Percentiles rank a stretch among this genome's conserved stretches.
Conservation (phyloP, 2,329 filamentous ascomycete genomes). For the Penicillium hesseltinei region DNA sequence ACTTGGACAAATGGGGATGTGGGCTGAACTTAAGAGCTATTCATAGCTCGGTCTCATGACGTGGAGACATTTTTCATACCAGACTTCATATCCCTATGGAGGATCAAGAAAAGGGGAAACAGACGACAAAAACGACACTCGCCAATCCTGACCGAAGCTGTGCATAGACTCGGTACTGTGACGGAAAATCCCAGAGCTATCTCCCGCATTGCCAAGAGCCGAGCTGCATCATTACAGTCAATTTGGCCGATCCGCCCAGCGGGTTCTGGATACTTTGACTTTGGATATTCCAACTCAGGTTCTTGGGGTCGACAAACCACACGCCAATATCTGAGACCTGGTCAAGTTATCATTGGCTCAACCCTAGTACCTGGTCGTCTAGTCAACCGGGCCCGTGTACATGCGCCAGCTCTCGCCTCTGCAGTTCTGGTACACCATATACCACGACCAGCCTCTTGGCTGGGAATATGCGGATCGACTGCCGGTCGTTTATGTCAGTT, state of each 20-base stretch:
- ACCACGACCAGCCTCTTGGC: constrained; percentile 7
- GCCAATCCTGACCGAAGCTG: background rate
- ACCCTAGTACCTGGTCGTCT: constrained; percentile 12
- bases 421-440: constrained; percentile 7
- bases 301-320: constrained; percentile 1
- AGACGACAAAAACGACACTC: background rate
- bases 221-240: constrained; percentile 13
- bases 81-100: background rate
- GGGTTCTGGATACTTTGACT: constrained; percentile 11
- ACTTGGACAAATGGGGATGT: constrained; percentile 1
- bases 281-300: constrained; percentile 9
- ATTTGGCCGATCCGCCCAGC: constrained; percentile 12
- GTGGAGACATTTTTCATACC: background rate
- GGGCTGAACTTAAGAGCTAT: background rate
- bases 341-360: constrained; percentile 10
- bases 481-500: constrained; percentile 5
- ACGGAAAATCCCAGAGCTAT: constrained; percentile 11
- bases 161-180: background rate
- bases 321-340: constrained; percentile 5
- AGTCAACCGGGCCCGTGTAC: constrained; percentile 14
- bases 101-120: background rate
- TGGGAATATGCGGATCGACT: constrained; percentile 12
- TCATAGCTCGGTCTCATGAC: constrained; percentile 2
- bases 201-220: constrained; percentile 13
- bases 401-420: constrained; percentile 14